Evolutionary conservation across 2,329 filamentous ascomycete genomes (phyloP).

Genomic region (Diaporthe citriasiana): DNA sequence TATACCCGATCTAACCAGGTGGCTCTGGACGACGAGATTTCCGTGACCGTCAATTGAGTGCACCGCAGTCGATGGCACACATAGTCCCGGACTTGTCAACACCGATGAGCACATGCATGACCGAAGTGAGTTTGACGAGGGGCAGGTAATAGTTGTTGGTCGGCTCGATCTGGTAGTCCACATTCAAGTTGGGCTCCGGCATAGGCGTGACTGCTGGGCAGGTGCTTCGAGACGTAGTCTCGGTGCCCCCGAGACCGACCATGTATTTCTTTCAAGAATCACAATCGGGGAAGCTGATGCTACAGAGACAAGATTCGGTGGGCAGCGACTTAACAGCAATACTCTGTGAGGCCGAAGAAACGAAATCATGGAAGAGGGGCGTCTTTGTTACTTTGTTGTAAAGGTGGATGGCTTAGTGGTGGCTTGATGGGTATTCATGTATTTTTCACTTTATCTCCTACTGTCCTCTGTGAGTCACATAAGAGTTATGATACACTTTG

Average conservation of each 20-base stretch:
- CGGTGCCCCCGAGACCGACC: background rate
- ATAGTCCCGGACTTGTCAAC: background rate
- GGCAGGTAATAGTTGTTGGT: background rate
- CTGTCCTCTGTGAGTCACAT: no score
- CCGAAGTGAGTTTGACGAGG: background rate
- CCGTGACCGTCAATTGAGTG: background rate
- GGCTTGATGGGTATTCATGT: no score
- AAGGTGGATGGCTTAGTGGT: no score
- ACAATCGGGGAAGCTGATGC: background rate
- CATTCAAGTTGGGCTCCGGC: background rate
- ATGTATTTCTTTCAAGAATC: background rate
- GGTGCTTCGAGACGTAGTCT: background rate
- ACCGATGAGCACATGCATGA: background rate
- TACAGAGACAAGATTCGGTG: no score
- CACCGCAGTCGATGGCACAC: background rate
- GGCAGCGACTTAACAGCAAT: no score
- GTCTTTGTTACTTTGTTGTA: background rate
- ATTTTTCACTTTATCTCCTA: no score
- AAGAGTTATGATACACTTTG: no score
- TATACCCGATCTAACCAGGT: no score
- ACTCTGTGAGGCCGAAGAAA: background rate
- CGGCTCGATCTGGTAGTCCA: slow-evolving; percentile 6
- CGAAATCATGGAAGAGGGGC: background rate
- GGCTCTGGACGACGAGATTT: background rate
- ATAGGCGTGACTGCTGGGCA: background rate